phyloP scores from a whole-genome alignment of 1,284 basidiomycete genomes.

The Neolentinus lepideus region DNA sequence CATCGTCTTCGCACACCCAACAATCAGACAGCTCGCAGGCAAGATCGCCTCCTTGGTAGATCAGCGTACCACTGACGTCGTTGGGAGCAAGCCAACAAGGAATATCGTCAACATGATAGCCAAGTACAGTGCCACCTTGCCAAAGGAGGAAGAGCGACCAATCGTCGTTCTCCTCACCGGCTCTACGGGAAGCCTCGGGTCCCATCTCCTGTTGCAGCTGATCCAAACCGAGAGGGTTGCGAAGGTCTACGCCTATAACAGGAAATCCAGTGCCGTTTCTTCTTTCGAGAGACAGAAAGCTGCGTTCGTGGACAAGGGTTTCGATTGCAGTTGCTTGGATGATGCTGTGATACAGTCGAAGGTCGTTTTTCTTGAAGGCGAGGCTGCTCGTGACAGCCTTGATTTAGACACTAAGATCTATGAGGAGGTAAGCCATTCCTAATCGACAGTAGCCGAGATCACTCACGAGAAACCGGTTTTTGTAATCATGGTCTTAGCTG shows the following conservation, averaged over 20 bases:
- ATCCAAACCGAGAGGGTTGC: background rate
- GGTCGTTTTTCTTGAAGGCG: slow-evolving; percentile 3
- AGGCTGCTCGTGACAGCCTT: background rate
- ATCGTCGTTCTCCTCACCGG: slow-evolving; percentile 1
- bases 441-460: background rate
- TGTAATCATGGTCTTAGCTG: background rate
- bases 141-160: slow-evolving; percentile 1
- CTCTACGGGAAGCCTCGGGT: slow-evolving; percentile 1
- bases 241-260: slow-evolving; percentile 4
- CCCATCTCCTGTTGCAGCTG: background rate
- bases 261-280: background rate
- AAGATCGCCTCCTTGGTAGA: slow-evolving; percentile 4
- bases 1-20: slow-evolving; percentile 2
- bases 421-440: slow-evolving; percentile 7
- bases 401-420: background rate
- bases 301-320: background rate
- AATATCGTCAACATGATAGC: slow-evolving; percentile 23
- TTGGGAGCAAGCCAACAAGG: slow-evolving; percentile 8
- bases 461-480: background rate
- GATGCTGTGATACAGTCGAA: slow-evolving; percentile 7
- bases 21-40: background rate
- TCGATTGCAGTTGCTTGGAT: background rate
- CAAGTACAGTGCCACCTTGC: slow-evolving; percentile 24
- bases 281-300: background rate
- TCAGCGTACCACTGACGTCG: slow-evolving; percentile 5